Evolutionary conservation across 306 rosid genomes (phyloP), one percentile per base, ranked within the genome.

Genomic region (Abrus precatorius): DNA sequence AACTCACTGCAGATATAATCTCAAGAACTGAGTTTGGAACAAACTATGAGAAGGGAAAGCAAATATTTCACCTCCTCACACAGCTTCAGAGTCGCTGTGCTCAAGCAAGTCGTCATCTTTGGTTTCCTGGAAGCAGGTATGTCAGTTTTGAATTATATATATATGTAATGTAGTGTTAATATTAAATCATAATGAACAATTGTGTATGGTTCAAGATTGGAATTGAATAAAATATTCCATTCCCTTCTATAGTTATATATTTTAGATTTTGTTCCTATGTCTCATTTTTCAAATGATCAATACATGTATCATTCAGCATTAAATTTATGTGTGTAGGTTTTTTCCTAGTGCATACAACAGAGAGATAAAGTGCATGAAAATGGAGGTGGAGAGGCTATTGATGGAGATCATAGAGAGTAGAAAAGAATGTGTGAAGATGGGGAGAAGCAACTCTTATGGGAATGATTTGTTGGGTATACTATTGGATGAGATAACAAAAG

Each of bases 361-460:
- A 63, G 98, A 91, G 78, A 93, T 92, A 55, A 95, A 90, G 76
- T 67, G 86, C 1, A 50, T 89, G 87, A 95, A 91, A 82, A 82
- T 48, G 83, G 92, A 95, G 66, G 97, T 95, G 78, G 99, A 95
- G 76, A 93, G 85, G 66, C 75, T 90, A 1, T 70, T 95, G 62
- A 91, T 88, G 90, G 99, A 95, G 82, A 95, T 95, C 3, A 95
- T 95, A 72, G 75, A 91, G 9, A 88, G 98, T 78, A 80, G 98
- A 55, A 88, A 59, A 69, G 88, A 91, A 20, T 84, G 97, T 57
- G 88, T 89, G 43, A 97, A 90, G 76, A 89, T 90, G 1, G 99
- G 97, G 1, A 89, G 97, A 72, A 93, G 92, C 76, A 86, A 72
- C 29, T 89, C 95, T 0, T 84, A 83, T 73, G 99, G 98, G 67